Conservation (phyloP, 2,329 filamentous ascomycete genomes). For the Penicillium paneum region DNA sequence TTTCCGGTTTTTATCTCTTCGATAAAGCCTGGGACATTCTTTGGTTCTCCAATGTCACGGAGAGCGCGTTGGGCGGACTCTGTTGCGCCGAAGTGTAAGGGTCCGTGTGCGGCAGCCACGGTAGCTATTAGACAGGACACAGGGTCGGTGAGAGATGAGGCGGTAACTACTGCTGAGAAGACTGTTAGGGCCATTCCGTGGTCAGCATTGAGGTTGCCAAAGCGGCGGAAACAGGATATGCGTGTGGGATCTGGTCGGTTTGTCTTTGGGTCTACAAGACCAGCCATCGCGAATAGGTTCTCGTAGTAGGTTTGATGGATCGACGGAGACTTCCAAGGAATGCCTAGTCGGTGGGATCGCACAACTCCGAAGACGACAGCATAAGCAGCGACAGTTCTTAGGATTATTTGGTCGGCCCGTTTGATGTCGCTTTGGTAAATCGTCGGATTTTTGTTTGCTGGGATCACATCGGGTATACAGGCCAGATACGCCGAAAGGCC, state of each 20-base stretch:
- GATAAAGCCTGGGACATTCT: constrained; percentile 28
- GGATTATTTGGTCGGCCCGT: constrained; percentile 22
- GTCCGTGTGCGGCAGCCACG: constrained; percentile 55
- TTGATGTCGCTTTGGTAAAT: constrained; percentile 25
- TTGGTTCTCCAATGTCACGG: constrained; percentile 24
- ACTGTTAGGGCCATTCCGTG: constrained; percentile 60
- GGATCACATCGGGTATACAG: constrained; percentile 20
- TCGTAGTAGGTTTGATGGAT: constrained; percentile 52
- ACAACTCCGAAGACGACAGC: constrained; percentile 27
- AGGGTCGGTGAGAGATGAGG: constrained; percentile 56
- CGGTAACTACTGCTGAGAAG: constrained; percentile 55
- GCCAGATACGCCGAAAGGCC: constrained; percentile 32
- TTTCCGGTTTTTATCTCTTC: constrained; percentile 28
- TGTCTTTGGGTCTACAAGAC: constrained; percentile 49
- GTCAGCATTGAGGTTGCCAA: constrained; percentile 58
- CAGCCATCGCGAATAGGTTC: constrained; percentile 56
- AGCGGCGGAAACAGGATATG: constrained; percentile 51
- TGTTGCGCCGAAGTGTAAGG: constrained; percentile 59
- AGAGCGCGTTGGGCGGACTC: constrained; percentile 53
- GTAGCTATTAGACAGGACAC: constrained; percentile 53
- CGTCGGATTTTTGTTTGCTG: constrained; percentile 17
- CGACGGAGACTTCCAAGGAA: constrained; percentile 17
- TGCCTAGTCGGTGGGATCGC: constrained; percentile 25
- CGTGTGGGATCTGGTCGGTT: constrained; percentile 47
- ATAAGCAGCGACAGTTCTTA: constrained; percentile 26